Percentiles rank a stretch among this genome's conserved stretches.
Evolutionary conservation across 2,329 filamentous ascomycete species (phyloP).

Genomic region (Xylariaceae sp.): DNA sequence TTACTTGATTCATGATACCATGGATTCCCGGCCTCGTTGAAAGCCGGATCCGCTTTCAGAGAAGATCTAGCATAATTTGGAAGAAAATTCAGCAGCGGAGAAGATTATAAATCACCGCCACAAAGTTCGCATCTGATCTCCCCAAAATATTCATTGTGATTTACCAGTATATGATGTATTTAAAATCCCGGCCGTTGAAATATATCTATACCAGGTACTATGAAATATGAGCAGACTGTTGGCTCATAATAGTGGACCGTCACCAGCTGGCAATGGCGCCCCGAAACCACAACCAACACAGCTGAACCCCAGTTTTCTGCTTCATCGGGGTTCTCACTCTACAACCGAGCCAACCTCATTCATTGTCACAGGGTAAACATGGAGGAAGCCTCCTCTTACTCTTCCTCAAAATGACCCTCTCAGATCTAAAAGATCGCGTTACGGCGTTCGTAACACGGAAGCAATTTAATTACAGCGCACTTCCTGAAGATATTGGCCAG

Average conservation of each 20-base stretch:
- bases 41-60: slow-evolving; percentile 14
- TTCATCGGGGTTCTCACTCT: no score
- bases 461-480: slow-evolving; percentile 32
- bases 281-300: slow-evolving; percentile 10
- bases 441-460: slow-evolving; percentile 23
- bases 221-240: not conserved
- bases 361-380: slow-evolving; percentile 2
- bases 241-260: slow-evolving; percentile 6
- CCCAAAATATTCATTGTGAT: no score
- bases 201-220: not conserved
- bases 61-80: slow-evolving; percentile 10
- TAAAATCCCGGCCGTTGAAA: no score
- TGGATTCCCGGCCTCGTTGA: slow-evolving; percentile 15
- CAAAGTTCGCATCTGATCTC: slow-evolving; percentile 6
- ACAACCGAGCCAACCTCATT: no score
- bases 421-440: slow-evolving; percentile 30
- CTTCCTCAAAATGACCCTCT: slow-evolving; percentile 33
- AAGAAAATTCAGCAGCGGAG: not conserved
- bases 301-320: no score
- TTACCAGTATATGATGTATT: no score
- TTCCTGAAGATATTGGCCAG: slow-evolving; percentile 30
- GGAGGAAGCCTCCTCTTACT: not conserved
- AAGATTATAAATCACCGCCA: slow-evolving; percentile 1
- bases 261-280: slow-evolving; percentile 9
- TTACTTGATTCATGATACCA: slow-evolving; percentile 27